These are phyloP conservation scores for Casaregolazyma lundiana DNA, from an alignment of 1,139 yeast genomes.

Conservation along the genomic window DNA sequence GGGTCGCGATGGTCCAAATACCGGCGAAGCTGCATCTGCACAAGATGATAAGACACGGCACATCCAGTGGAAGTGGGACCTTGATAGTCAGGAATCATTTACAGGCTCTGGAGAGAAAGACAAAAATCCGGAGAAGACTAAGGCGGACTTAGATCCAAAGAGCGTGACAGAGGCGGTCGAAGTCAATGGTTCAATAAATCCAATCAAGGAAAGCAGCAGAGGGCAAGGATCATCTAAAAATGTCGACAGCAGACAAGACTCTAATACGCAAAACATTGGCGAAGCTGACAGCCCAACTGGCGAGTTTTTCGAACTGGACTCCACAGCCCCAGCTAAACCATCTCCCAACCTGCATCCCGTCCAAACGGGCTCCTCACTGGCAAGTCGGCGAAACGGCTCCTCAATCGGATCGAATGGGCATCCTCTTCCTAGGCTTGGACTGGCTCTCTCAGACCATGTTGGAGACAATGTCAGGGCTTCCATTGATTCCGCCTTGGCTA, in stretches of 20 bases:
- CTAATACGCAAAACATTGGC: not conserved
- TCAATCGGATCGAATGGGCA: not conserved
- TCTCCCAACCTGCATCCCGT: not conserved
- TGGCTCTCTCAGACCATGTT: not conserved
- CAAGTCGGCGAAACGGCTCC: not conserved
- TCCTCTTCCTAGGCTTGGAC: not conserved
- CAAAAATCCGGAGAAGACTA: not conserved
- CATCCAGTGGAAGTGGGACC: not conserved
- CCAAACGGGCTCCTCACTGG: not conserved
- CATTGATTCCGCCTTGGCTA: conserved; percentile 11
- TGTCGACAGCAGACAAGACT: no score
- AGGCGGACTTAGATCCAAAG: not conserved
- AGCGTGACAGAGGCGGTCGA: not conserved
- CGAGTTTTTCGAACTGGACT: no score
- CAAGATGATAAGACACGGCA: not conserved
- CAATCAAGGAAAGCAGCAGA: not conserved
- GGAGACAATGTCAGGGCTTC: conserved; percentile 7
- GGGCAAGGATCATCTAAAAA: no score
- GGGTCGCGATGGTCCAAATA: not conserved
- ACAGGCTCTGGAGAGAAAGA: not conserved
- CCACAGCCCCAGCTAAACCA: not conserved
- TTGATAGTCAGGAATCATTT: not conserved
- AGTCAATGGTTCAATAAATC: not conserved
- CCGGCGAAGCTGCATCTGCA: not conserved
- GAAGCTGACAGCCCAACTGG: no score